Conservation (phyloP, 768 basidiomycete genomes). For the Tephrocybe rancida region DNA sequence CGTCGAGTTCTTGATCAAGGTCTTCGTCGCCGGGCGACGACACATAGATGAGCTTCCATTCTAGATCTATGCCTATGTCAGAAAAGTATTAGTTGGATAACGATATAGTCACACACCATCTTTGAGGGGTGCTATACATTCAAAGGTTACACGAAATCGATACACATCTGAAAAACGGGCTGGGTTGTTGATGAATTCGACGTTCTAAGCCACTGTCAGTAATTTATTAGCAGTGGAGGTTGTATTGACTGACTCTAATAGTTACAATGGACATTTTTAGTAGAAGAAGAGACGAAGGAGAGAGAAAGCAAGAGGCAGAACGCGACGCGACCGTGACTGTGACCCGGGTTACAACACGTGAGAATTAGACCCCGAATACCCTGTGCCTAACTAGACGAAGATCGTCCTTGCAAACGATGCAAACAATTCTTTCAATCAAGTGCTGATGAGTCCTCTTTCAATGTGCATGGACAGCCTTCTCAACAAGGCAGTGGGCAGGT, state of each 20-base stretch:
- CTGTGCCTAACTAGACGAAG: neutral
- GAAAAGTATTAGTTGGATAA: neutral
- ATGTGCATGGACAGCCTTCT: neutral
- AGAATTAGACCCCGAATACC: slow-evolving; percentile 10
- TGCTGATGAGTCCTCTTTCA: neutral
- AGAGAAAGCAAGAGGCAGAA: neutral
- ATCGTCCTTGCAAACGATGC: neutral
- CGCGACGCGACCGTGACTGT: slow-evolving; percentile 25
- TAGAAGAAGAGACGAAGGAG: neutral
- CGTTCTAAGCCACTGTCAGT: slow-evolving; percentile 51
- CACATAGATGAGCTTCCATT: slow-evolving; percentile 98
- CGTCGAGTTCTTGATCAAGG: slow-evolving; percentile 96
- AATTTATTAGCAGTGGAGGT: neutral
- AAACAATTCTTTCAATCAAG: neutral
- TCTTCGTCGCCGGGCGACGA: slow-evolving; percentile 90
- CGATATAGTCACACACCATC: slow-evolving; percentile 57
- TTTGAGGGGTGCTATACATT: slow-evolving; percentile 88
- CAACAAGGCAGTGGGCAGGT: no score
- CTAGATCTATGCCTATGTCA: slow-evolving; percentile 68
- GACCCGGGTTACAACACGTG: slow-evolving; percentile 14
- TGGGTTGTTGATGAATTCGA: slow-evolving; percentile 92
- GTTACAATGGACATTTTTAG: slow-evolving; percentile 66
- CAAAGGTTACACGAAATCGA: slow-evolving; percentile 94
- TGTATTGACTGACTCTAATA: slow-evolving; percentile 51
- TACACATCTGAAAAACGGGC: slow-evolving; percentile 91